These are phyloP conservation scores for Cytospora schulzeri DNA, from an alignment of 2,329 filamentous ascomycete genomes.

Conservation along the genomic window DNA sequence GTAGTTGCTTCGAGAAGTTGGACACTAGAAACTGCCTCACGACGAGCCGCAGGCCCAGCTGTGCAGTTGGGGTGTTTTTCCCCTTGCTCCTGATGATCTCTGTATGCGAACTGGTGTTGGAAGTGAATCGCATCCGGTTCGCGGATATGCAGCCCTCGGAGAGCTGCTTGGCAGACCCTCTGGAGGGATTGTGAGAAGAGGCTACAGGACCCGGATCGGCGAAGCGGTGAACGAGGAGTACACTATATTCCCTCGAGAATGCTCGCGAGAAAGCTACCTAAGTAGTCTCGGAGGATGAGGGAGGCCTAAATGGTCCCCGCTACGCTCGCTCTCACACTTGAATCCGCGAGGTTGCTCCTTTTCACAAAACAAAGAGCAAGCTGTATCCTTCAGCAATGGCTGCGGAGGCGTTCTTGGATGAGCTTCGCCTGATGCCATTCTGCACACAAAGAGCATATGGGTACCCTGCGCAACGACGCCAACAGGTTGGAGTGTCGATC, in stretches of 20 bases:
- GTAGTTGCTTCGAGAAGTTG: background rate
- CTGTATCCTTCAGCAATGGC: conserved; percentile 1
- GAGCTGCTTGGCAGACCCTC: background rate
- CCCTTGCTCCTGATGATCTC: background rate
- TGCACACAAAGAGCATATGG: background rate
- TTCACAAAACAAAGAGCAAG: too few relatives aligned
- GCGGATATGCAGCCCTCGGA: background rate
- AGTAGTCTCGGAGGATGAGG: too few relatives aligned
- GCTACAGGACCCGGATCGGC: background rate
- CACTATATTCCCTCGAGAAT: background rate
- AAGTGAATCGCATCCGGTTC: background rate
- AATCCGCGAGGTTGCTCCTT: background rate
- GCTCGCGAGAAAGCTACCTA: background rate
- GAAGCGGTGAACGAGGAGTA: background rate
- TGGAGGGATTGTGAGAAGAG: too few relatives aligned
- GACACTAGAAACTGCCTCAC: background rate
- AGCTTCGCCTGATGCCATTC: background rate
- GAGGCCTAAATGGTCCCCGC: background rate
- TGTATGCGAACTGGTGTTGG: background rate
- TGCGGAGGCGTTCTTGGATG: background rate
- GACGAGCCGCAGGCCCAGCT: background rate
- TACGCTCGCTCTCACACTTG: background rate
- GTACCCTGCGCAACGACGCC: background rate
- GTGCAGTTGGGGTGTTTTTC: background rate
- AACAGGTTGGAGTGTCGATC: background rate